Evolutionary conservation across 2,329 filamentous ascomycete genomes (phyloP).

Genomic region (Ceratocystis lukuohia): DNA sequence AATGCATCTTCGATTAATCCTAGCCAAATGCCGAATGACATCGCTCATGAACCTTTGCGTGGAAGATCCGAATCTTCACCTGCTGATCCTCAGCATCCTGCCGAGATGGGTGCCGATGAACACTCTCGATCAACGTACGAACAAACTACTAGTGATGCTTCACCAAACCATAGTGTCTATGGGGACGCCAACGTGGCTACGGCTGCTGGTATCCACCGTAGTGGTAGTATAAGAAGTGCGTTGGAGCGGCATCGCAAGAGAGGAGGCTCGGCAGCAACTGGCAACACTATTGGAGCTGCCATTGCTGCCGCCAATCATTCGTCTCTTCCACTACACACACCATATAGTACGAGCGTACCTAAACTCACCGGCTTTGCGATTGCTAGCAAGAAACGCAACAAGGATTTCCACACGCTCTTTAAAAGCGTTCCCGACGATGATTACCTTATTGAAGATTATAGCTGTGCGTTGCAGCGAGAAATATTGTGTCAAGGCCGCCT

Average conservation of each 20-base stretch:
- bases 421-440: constrained; percentile 96
- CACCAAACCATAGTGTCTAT: constrained; percentile 17
- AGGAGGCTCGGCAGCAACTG: constrained; percentile 63
- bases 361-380: constrained; percentile 91
- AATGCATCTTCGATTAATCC: not conserved
- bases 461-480: constrained; percentile 87
- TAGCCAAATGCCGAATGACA: not conserved
- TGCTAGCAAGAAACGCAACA: constrained; percentile 88
- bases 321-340: constrained; percentile 36
- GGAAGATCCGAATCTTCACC: constrained; percentile 47
- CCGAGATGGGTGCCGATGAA: constrained; percentile 27
- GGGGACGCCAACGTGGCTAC: constrained; percentile 7
- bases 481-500: constrained; percentile 87
- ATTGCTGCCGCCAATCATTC: constrained; percentile 51
- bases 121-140: constrained; percentile 23
- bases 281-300: constrained; percentile 56
- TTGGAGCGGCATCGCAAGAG: constrained; percentile 55
- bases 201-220: constrained; percentile 40
- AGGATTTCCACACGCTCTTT: constrained; percentile 87
- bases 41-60: constrained; percentile 24
- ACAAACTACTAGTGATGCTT: constrained; percentile 1
- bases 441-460: constrained; percentile 96
- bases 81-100: constrained; percentile 29
- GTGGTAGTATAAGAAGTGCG: constrained; percentile 53
- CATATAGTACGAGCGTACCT: constrained; percentile 49